Evolutionary conservation across 345 rosid genomes (phyloP).

Genomic region (Gossypium stocksii): DNA sequence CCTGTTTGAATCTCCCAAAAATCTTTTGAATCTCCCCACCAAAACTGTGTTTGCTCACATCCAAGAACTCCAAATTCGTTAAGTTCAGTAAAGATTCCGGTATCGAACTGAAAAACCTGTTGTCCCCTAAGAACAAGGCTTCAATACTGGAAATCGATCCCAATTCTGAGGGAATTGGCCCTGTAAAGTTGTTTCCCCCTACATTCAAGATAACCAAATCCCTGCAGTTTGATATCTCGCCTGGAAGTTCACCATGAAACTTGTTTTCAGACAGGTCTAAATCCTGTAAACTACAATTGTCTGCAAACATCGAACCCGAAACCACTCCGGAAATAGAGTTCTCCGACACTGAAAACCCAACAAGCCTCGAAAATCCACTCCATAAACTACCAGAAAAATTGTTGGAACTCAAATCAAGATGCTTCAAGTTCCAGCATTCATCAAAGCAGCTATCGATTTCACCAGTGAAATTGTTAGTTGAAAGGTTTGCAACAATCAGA

Average conservation of each 20-base stretch:
- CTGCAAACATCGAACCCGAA: conserved; percentile 35
- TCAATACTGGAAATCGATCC: conserved; percentile 58
- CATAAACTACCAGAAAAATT: conserved; percentile 52
- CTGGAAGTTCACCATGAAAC: conserved; percentile 48
- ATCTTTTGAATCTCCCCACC: conserved; percentile 59
- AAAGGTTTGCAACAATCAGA: conserved; percentile 61
- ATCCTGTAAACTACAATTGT: conserved; percentile 43
- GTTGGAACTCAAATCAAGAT: conserved; percentile 73
- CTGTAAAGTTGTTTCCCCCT: conserved; percentile 62
- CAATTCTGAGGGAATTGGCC: conserved; percentile 55
- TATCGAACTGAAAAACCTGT: conserved; percentile 46
- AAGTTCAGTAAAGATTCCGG: conserved; percentile 64
- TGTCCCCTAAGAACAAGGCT: conserved; percentile 67
- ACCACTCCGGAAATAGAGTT: conserved; percentile 47
- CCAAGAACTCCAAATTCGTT: conserved; percentile 51
- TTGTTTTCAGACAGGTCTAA: conserved; percentile 60
- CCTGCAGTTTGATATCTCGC: conserved; percentile 55
- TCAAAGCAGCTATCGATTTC: conserved; percentile 47
- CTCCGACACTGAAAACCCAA: conserved; percentile 50
- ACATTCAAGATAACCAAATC: conserved; percentile 42
- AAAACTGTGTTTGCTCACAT: conserved; percentile 66
- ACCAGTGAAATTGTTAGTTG: conserved; percentile 61
- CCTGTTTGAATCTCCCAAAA: conserved; percentile 61
- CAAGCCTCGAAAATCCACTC: conserved; percentile 49
- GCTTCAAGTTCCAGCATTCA: conserved; percentile 46